Percentiles rank a stretch among this genome's conserved stretches.
Conservation (phyloP, 2,329 filamentous ascomycete species). For the Pyrenochaeta sp. region DNA sequence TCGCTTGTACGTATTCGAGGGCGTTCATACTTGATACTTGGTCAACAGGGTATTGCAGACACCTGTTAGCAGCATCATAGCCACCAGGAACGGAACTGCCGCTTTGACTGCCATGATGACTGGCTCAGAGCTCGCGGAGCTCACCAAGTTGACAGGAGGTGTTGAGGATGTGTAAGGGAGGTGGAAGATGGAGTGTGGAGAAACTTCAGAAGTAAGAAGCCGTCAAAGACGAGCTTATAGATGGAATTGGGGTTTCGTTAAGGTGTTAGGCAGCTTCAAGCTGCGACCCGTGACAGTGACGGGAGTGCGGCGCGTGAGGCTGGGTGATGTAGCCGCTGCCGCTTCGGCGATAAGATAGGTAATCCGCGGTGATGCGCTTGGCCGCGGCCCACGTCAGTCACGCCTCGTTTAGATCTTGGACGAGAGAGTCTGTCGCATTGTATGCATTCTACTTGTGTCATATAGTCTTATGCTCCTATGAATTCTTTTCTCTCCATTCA, state of each 20-base stretch:
- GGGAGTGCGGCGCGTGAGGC: constrained; percentile 38
- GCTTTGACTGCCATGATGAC: constrained; percentile 72
- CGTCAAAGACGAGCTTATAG: constrained; percentile 5
- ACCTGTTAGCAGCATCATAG: constrained; percentile 95
- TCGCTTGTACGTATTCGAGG: not conserved
- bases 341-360: constrained; percentile 34
- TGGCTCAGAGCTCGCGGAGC: constrained; percentile 21
- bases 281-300: constrained; percentile 35
- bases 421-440: not conserved
- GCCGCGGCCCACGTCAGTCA: not conserved
- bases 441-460: too few relatives aligned
- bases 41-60: constrained; percentile 97
- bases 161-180: constrained; percentile 1
- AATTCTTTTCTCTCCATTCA: too few relatives aligned
- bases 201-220: too few relatives aligned
- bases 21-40: constrained; percentile 80
- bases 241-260: constrained; percentile 6
- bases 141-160: constrained; percentile 17
- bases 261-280: constrained; percentile 29
- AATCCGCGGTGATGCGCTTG: constrained; percentile 11
- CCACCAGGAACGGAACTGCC: constrained; percentile 83
- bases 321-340: constrained; percentile 29
- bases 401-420: too few relatives aligned
- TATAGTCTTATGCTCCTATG: too few relatives aligned
- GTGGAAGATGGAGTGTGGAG: too few relatives aligned